phyloP scores from a whole-genome alignment of 495 filamentous ascomycete genomes.

The Penicillium turbatum region DNA sequence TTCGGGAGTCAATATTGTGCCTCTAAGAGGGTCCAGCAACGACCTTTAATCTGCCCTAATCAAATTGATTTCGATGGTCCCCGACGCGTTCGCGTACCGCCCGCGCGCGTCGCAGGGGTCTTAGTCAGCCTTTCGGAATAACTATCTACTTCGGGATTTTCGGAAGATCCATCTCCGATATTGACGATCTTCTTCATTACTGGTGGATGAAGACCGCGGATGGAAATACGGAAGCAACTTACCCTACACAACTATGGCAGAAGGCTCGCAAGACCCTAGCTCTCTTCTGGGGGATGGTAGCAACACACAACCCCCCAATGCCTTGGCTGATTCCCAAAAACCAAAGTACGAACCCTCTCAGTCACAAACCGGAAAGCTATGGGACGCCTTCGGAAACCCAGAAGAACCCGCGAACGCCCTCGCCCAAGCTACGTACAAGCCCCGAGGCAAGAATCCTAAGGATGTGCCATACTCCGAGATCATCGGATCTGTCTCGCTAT shows the following conservation, averaged over 20 bases:
- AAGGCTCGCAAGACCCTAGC: slow-evolving; percentile 45
- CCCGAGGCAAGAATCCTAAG: slow-evolving; percentile 43
- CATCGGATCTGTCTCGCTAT: slow-evolving; percentile 57
- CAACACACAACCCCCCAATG: slow-evolving; percentile 19
- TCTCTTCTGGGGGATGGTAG: slow-evolving; percentile 11
- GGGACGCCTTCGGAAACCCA: slow-evolving; percentile 49
- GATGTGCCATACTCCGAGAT: slow-evolving; percentile 57
- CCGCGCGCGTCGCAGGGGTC: slow-evolving; percentile 24
- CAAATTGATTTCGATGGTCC: slow-evolving; percentile 21
- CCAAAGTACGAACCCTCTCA: slow-evolving; percentile 41
- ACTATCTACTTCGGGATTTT: slow-evolving; percentile 18
- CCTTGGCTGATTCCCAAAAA: slow-evolving; percentile 26
- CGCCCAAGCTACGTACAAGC: slow-evolving; percentile 39
- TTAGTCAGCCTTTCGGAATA: slow-evolving; percentile 29
- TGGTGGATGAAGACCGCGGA: background rate
- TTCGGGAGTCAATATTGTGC: slow-evolving; percentile 8
- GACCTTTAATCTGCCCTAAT: slow-evolving; percentile 18
- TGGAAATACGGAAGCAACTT: background rate
- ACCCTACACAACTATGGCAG: slow-evolving; percentile 45
- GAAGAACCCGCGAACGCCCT: slow-evolving; percentile 49
- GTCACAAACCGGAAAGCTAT: slow-evolving; percentile 49
- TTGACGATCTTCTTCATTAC: slow-evolving; percentile 4
- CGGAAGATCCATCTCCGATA: slow-evolving; percentile 23
- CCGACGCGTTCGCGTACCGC: slow-evolving; percentile 39
- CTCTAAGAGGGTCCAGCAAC: slow-evolving; percentile 17